A percentile compares a stretch with the other conserved stretches of the same genome.
phyloP scores from a whole-genome alignment of 139 green algal genomes.

The Chlorella sp. region DNA sequence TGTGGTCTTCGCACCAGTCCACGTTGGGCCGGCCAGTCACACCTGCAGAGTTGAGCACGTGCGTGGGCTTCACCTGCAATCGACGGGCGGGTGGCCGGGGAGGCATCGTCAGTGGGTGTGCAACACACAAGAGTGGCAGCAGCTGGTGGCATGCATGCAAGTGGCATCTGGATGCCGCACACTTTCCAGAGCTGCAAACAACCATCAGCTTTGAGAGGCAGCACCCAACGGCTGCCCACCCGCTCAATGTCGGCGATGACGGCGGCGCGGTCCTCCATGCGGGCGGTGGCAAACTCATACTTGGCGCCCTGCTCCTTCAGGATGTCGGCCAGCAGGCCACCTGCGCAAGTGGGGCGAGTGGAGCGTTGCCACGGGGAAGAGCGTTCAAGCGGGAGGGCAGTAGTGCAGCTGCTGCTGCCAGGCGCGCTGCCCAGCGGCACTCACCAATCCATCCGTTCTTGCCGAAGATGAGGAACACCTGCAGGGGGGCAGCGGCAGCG shows the following conservation, averaged over 20 bases:
- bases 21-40: conserved; percentile 97
- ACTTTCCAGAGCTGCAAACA: background rate
- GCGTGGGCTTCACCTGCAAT: conserved; percentile 89
- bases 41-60: conserved; percentile 95
- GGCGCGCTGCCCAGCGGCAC: background rate
- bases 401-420: background rate
- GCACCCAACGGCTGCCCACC: conserved; percentile 75
- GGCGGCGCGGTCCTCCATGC: conserved; percentile 88
- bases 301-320: conserved; percentile 82
- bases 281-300: conserved; percentile 84
- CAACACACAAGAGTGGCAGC: no score
- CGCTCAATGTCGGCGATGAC: conserved; percentile 90
- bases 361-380: conserved; percentile 14
- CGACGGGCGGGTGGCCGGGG: background rate
- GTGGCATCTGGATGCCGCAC: background rate
- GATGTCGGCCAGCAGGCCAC: conserved; percentile 81
- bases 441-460: conserved; percentile 48
- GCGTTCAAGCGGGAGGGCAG: background rate
- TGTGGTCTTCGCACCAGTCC: conserved; percentile 99
- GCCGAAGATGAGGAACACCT: conserved; percentile 90
- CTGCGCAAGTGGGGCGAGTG: conserved; percentile 61
- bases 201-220: no score
- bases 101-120: no score
- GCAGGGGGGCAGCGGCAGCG: background rate
- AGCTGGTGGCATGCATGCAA: background rate